Conservation (phyloP, 306 rosid species). For the Gillenia trifoliata region DNA sequence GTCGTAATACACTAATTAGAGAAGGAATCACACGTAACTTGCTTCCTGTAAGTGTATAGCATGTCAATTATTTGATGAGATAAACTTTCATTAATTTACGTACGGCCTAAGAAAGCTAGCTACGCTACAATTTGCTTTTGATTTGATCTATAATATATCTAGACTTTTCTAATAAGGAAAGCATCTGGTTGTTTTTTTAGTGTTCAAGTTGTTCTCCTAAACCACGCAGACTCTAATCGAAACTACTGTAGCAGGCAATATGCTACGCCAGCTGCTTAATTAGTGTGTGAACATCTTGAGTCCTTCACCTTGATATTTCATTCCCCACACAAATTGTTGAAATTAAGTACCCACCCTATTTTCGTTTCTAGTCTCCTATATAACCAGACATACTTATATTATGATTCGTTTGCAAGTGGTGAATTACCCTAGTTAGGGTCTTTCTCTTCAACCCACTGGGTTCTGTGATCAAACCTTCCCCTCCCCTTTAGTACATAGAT, state of each 20-base stretch:
- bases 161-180: background rate
- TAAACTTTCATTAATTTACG: background rate
- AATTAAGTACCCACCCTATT: background rate
- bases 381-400: too few relatives aligned
- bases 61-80: background rate
- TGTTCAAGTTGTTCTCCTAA: background rate
- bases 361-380: background rate
- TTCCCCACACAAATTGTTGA: constrained; percentile 1
- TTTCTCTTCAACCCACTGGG: too few relatives aligned
- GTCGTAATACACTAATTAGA: background rate
- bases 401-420: too few relatives aligned
- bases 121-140: background rate
- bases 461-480: too few relatives aligned
- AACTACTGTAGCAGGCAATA: background rate
- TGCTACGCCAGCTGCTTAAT: background rate
- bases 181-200: background rate
- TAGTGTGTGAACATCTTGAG: background rate
- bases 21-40: background rate
- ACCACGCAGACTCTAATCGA: background rate
- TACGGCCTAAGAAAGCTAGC: background rate
- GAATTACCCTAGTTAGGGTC: too few relatives aligned
- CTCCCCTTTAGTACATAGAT: too few relatives aligned
- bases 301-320: background rate
- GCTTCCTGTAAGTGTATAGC: background rate
- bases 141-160: background rate